A percentile compares a stretch with the other conserved stretches of the same genome.
Evolutionary conservation across 1,284 basidiomycete species (phyloP).

Genomic region (Phellopilus nigrolimitatus): DNA sequence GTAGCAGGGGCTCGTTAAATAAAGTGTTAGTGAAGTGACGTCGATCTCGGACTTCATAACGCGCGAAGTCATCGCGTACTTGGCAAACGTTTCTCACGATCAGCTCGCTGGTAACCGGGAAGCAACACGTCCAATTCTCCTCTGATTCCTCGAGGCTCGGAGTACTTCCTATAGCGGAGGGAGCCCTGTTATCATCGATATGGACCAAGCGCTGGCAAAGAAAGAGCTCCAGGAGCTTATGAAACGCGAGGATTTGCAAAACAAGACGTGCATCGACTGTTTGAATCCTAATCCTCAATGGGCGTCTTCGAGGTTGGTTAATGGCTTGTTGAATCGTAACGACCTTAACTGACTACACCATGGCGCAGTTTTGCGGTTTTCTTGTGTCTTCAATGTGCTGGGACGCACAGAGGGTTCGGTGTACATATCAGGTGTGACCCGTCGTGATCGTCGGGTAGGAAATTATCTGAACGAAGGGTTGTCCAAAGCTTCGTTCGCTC

Average conservation of each 20-base stretch:
- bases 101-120: too few species aligned
- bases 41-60: too few species aligned
- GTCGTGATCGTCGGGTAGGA: conserved; percentile 10
- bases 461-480: conserved; percentile 4
- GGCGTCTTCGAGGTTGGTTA: conserved; percentile 69
- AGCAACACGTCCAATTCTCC: too few species aligned
- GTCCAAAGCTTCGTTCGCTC: conserved; percentile 80
- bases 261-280: conserved; percentile 80
- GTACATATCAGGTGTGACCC: conserved; percentile 71
- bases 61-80: too few species aligned
- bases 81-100: too few species aligned
- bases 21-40: too few species aligned
- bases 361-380: conserved; percentile 86
- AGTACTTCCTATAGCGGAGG: too few species aligned
- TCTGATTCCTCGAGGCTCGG: too few species aligned
- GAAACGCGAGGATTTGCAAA: conserved; percentile 64
- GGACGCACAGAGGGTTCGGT: conserved; percentile 83
- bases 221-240: conserved; percentile 71
- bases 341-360: too few species aligned
- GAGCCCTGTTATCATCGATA: conserved; percentile 20
- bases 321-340: conserved; percentile 19
- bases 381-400: conserved; percentile 89
- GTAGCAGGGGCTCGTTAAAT: too few species aligned
- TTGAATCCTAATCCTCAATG: conserved; percentile 85
- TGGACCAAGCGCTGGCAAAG: conserved; percentile 69